Conservation (phyloP, 2,329 filamentous ascomycete genomes). For the Periconia macrospinosa region DNA sequence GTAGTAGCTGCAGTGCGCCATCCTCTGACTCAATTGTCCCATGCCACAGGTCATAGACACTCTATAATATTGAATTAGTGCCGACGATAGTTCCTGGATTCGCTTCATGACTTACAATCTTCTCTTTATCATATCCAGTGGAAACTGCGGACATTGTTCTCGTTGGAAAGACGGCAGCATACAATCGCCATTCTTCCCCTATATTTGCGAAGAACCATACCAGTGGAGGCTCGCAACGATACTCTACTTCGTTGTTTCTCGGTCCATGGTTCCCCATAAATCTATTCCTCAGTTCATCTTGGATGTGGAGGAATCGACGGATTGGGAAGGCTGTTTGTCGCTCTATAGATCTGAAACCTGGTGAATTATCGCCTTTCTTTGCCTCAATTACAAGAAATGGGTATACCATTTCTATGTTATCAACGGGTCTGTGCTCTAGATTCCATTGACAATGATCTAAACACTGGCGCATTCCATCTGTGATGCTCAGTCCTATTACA, state of each 20-base stretch:
- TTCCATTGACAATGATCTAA: not conserved
- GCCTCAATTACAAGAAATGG: constrained; percentile 23
- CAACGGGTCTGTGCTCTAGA: not conserved
- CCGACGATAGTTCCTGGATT: not conserved
- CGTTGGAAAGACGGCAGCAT: constrained; percentile 3
- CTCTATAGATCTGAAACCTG: constrained; percentile 14
- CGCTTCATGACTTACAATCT: not conserved
- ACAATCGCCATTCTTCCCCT: constrained; percentile 19
- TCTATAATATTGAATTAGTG: constrained; percentile 1
- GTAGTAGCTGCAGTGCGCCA: constrained; percentile 18
- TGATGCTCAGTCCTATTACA: constrained; percentile 10
- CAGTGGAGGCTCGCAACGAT: constrained; percentile 10
- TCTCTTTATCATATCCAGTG: not conserved
- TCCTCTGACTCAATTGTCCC: constrained; percentile 19
- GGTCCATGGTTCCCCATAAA: not conserved
- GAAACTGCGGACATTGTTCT: not conserved
- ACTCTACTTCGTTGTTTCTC: not conserved
- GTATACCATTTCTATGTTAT: constrained; percentile 2
- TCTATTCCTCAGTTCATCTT: constrained; percentile 5
- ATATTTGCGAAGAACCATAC: constrained; percentile 23
- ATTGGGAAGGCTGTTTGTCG: constrained; percentile 19
- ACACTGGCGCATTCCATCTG: not conserved
- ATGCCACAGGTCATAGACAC: constrained; percentile 21
- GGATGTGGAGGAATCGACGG: constrained; percentile 13
- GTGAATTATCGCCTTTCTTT: constrained; percentile 12